phyloP scores from a whole-genome alignment of 2,329 filamentous ascomycete genomes.

The Exophiala dermatitidis region DNA sequence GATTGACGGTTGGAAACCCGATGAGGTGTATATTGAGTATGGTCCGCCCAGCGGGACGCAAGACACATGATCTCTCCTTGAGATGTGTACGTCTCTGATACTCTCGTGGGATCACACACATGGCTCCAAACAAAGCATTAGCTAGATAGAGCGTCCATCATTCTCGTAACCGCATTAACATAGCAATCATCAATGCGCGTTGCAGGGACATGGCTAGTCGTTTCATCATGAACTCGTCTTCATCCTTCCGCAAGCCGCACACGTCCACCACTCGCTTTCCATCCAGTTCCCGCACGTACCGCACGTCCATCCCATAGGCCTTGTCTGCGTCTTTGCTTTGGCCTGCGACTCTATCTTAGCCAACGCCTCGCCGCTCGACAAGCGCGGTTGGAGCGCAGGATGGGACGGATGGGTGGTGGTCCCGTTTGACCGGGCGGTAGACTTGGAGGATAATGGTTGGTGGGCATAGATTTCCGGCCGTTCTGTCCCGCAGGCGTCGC shows the following conservation, averaged over 20 bases:
- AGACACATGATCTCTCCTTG: too few relatives aligned
- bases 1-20: too few relatives aligned
- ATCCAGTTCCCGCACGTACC: slow-evolving; percentile 53
- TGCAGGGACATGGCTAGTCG: too few relatives aligned
- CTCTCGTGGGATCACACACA: too few relatives aligned
- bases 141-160: too few relatives aligned
- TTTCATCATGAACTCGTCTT: slow-evolving; percentile 40
- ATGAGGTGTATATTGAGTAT: too few relatives aligned
- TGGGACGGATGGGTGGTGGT: not conserved
- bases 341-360: slow-evolving; percentile 36
- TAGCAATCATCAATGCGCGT: slow-evolving; percentile 7
- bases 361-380: slow-evolving; percentile 35
- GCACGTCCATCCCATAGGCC: slow-evolving; percentile 54
- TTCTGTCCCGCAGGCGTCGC: slow-evolving; percentile 54
- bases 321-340: slow-evolving; percentile 42
- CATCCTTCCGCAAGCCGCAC: slow-evolving; percentile 53
- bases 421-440: slow-evolving; percentile 20
- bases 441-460: not conserved
- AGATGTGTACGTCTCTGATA: too few relatives aligned
- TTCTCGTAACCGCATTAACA: not conserved
- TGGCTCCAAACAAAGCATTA: too few relatives aligned
- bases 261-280: slow-evolving; percentile 60
- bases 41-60: too few relatives aligned
- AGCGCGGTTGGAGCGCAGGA: slow-evolving; percentile 20
- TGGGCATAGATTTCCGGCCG: slow-evolving; percentile 39